Conservation (phyloP, 139 green algal genomes). For the Chlorella ohadii region DNA sequence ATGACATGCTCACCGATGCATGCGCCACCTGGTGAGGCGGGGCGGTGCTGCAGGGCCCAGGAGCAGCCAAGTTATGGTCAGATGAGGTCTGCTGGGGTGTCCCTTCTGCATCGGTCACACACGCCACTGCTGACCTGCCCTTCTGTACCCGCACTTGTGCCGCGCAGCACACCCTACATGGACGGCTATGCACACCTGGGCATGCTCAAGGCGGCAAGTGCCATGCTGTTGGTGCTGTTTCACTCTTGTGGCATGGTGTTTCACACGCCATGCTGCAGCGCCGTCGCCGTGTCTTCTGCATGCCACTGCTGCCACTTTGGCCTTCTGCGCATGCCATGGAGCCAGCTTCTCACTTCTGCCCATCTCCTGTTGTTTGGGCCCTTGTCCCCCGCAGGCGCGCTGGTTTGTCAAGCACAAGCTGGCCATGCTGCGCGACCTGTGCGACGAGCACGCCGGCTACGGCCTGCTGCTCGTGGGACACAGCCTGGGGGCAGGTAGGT, state of each 20-base stretch:
- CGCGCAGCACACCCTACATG: neutral
- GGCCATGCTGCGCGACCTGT: neutral
- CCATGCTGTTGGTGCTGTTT: neutral
- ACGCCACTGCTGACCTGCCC: no score
- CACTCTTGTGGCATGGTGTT: no score
- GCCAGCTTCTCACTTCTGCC: neutral
- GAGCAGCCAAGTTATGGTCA: no score
- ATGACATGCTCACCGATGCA: neutral
- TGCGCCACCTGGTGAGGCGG: neutral
- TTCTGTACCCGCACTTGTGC: no score
- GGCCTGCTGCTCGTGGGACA: constrained; percentile 2
- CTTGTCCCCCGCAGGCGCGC: neutral
- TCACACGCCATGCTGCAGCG: no score
- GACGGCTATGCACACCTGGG: neutral
- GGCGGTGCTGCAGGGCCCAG: no score
- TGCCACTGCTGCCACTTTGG: neutral
- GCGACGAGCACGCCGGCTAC: neutral
- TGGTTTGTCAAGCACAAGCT: constrained; percentile 15
- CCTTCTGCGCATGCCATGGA: no score
- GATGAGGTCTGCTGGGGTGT: no score
- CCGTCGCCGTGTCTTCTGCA: neutral
- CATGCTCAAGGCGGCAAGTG: constrained; percentile 7
- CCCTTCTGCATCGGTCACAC: no score
- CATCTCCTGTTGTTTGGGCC: neutral
- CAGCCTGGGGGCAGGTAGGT: constrained; percentile 2